Evolutionary conservation across 2,329 filamentous ascomycete species (phyloP), one percentile per base, ranked within the genome.

Genomic region (Aureobasidium sp.): DNA sequence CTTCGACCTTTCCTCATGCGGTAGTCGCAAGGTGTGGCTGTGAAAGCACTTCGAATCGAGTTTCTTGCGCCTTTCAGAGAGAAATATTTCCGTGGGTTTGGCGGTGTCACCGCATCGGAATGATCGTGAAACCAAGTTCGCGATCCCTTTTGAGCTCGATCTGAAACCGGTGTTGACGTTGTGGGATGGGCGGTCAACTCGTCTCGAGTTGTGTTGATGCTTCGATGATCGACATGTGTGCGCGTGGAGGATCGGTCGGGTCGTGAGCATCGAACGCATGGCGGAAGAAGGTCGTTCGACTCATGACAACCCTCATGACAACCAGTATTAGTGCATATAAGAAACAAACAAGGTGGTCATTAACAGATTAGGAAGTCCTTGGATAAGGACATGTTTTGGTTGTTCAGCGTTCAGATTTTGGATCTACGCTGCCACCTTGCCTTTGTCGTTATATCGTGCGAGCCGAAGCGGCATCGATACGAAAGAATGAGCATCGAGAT

Each of bases 11-110:
- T 23, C 53, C 29, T n/a, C 25, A 25, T 45, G 3, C 9, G 29
- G 53, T 35, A 57, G 19, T 11, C 7, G 53, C 40, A 57, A 40
- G n/a, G 53, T 55, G 51, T 42, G 51, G 51, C 51, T 43, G 51
- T 43, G 50, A 55, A 42, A 21, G 15, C 2, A 4, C 1, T 19
- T 10, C 7, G 5, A n/a, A 43, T 31, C 40, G 38, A 6, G 7
- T 21, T 13, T 45, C 7, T n/a, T 57, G 29, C 40, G 35, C 40
- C 19, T 15, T 37, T 25, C 11, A 13, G n/a, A 46, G 43, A 21
- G 17, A 21, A 10, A 27, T 27, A 10, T 29, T 21, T 27, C 7
- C 25, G 21, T 5, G 2, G 23, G 7, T 29, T n/a, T 46, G 23
- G 23, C 6, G 23, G 23, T 46, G 43, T n/a, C 23, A 10, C 15